Base-by-base conservation (phyloP, 495 filamentous ascomycete genomes). In the Elaphomyces granulatus region DNA sequence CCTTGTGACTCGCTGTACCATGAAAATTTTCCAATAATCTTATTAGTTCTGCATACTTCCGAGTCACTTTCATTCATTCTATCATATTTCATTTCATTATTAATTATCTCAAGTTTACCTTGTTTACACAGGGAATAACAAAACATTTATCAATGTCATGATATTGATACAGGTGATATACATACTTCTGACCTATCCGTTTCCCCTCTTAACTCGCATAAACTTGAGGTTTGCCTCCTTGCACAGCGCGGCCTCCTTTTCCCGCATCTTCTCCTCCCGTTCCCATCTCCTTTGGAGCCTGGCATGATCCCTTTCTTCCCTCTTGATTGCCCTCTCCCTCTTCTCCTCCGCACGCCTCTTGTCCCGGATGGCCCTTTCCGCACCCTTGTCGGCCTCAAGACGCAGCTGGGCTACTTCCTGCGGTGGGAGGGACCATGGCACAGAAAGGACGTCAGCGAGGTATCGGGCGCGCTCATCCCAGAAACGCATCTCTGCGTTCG, bases 401-500 rank as follows among this genome's bases (percentile, higher is more conserved):
- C 64, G 61, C 40, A 81, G 70, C 42, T 51, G 53, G 41, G 64
- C 63, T 7, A 80, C 51, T 45, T 83, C 68, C 38, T 58, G 64
- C 3, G 55, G 58, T 3, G 56, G 58, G 16, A 92, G 38, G 8
- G 67, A 46, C 87, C 87, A 94, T 4, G 83, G 82, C 39, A 58
- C 59, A 8, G 60, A 59, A 19, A 96, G 67, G 4, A 85, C 66
- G 7, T 81, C 68, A 10, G 55, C 60, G 17, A 74, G 66, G 47
- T 84, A 88, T 40, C 64, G 58, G 4, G 61, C 51, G 9, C 74
- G 69, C 56, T 83, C 76, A 17, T 72, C 68, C 76, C 87, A 80
- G n/a, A 83, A 86, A 10, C 55, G 51, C 19, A 83, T 78, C 53
- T 98, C 90, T 17, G 78, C 71, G 44, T 77, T 77, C n/a, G 80